Evolutionary conservation across 768 basidiomycete species (phyloP), one percentile per base, ranked within the genome.

Genomic region (Cystofilobasidium ferigula): DNA sequence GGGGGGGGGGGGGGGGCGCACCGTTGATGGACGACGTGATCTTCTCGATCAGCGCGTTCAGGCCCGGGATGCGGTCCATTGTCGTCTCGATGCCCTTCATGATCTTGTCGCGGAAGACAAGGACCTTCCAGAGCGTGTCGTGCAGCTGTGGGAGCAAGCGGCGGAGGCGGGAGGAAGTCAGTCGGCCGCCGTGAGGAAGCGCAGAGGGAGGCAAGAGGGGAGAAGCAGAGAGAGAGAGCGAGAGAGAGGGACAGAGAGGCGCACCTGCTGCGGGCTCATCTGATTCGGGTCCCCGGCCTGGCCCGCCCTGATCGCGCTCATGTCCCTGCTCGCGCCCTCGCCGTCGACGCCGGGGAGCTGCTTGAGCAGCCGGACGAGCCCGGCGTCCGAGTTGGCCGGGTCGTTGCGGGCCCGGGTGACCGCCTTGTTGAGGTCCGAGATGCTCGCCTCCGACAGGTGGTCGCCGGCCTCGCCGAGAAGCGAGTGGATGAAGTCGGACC

Each of bases 391-490:
- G 63, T 82, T 81, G 0, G 76, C 74, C 0, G 82, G 79, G 70
- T 78, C 79, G 30, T 82, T 79, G n/a, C 84, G 83, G 1, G 89
- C 89, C 51, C 81, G 82, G 64, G 82, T 81, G 69, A 94, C 79
- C 68, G 87, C 83, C 68, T 85, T 84, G 77, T 87, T 88, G 47
- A 97, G 80, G 72, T 97, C 90, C 0, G 85, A 81, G 2, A 97
- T 89, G 40, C 89, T 92, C 2, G 91, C 88, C 78, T 86, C 74
- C 26, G 74, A 77, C 57, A 78, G 60, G 72, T 85, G 69, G 70
- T 87, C 88, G 77, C 76, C 76, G 4, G 76, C 76, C 67, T 78
- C 78, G n/a, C 78, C 78, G 68, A 76, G 61, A 20, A 71, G 64
- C 20, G 86, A 88, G 72, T 86, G 82, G 47, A 85, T 82, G 72